Base-by-base conservation (phyloP, 2,329 filamentous ascomycete species). In the Colletotrichum aenigma region DNA sequence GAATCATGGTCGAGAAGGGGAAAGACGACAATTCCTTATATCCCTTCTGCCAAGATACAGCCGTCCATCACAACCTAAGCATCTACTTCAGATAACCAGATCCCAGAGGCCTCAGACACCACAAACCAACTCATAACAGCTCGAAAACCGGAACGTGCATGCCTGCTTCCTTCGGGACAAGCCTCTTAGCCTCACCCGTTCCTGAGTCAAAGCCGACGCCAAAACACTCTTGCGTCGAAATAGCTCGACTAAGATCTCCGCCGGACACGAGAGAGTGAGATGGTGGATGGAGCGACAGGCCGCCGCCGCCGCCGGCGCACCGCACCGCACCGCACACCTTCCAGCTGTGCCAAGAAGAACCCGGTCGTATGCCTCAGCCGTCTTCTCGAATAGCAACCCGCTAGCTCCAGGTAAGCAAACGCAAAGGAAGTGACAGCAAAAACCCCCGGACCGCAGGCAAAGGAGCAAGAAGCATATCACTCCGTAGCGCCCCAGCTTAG, bases 1-100 rank as follows among this genome's bases (percentile, higher is more conserved):
- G 26, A 58, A 34, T 7, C 8, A 12, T 26, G 15, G 16, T 5
- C 16, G 6, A 65, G 28, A 10, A 43, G 18, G 18, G 13, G 8
- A 26, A 60, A n/a, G 43, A 32, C 10, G n/a, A 38, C 21, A 34
- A 62, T 28, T 58, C 13, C 70, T 76, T 76, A 69, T 76, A 76
- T 74, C 74, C 8, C 10, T 15, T 15, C 38, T 34, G 28, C 12
- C 70, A 24, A 60, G 64, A 30, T 16, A 15, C 13, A 3, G 9
- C 16, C 26, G 5, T 60, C 34, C 30, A 69, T 68, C 70, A 69
- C 24, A n/a, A 55, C 26, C 24, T 4, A 13, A 38, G 9, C 8
- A 38, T 18, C 38, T 8, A 26, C 16, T 30, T 34, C 5, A 38
- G 43, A 6, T 34, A 6, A 1, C n/a, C 30, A 12, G 2, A 24